Evolutionary conservation across 192 early-diverging fungal genomes (phyloP).

Genomic region (Coemansia sp.): DNA sequence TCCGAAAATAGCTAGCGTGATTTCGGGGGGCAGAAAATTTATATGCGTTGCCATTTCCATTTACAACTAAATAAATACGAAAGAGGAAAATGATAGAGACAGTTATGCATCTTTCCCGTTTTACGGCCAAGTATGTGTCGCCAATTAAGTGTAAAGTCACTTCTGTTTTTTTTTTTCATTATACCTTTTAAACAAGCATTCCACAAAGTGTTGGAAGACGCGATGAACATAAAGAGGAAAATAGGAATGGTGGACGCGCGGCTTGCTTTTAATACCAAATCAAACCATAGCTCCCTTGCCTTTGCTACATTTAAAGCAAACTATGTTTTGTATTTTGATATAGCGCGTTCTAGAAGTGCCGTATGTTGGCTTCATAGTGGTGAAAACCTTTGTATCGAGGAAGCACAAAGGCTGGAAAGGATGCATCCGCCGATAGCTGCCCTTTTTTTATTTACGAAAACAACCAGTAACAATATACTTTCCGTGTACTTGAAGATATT

Average conservation of each 20-base stretch:
- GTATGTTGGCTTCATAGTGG: too few species aligned
- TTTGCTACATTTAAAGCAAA: too few species aligned
- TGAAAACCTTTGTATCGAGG: too few species aligned
- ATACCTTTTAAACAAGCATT: background rate
- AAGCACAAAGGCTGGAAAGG: too few species aligned
- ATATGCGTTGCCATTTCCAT: background rate
- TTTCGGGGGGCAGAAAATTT: background rate
- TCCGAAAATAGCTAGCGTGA: background rate
- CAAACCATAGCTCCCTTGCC: too few species aligned
- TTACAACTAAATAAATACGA: background rate
- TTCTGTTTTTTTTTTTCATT: background rate
- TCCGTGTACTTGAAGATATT: too few species aligned
- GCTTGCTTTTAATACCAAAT: too few species aligned
- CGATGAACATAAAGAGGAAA: background rate
- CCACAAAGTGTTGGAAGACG: background rate
- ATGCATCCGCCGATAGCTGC: too few species aligned
- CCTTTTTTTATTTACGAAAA: too few species aligned
- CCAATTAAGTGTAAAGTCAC: background rate
- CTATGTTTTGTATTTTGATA: too few species aligned
- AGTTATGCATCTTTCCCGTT: background rate
- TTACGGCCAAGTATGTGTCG: background rate
- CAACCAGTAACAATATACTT: too few species aligned
- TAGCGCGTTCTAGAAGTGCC: too few species aligned
- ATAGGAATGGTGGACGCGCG: background rate
- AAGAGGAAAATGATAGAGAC: background rate